These are phyloP conservation scores for Penicillium robsamsonii DNA, from an alignment of 495 filamentous ascomycete genomes.

Conservation along the genomic window DNA sequence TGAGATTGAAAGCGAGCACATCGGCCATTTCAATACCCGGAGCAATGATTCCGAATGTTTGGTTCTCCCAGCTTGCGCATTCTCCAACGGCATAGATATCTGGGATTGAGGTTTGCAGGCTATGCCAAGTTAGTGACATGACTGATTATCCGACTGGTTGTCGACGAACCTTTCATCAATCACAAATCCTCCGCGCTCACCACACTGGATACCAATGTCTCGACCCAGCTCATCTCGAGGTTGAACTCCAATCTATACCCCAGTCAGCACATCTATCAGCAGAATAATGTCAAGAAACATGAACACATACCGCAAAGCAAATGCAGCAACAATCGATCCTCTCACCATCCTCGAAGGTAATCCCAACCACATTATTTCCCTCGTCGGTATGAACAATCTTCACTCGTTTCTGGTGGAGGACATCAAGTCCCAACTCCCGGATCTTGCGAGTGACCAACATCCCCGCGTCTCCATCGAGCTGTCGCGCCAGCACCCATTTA, in stretches of 20 bases:
- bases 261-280: neutral
- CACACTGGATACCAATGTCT: constrained; percentile 69
- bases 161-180: constrained; percentile 56
- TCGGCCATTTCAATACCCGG: constrained; percentile 97
- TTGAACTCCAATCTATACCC: constrained; percentile 68
- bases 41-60: constrained; percentile 91
- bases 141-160: too few species aligned
- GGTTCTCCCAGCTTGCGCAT: constrained; percentile 90
- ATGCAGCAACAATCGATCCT: constrained; percentile 78
- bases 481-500: constrained; percentile 81
- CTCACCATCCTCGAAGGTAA: constrained; percentile 83
- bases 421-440: constrained; percentile 74
- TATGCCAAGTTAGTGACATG: constrained; percentile 13
- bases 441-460: constrained; percentile 83
- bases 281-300: neutral
- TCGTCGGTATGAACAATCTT: constrained; percentile 66
- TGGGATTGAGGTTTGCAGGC: constrained; percentile 66
- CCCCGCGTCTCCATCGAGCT: constrained; percentile 84
- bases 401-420: constrained; percentile 77
- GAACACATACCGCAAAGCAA: constrained; percentile 71
- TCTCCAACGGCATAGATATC: constrained; percentile 92
- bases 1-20: constrained; percentile 91
- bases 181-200: constrained; percentile 73
- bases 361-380: constrained; percentile 67
- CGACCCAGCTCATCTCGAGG: constrained; percentile 79